These are phyloP conservation scores for Taiozyma onychis DNA, from an alignment of 1,139 yeast species.

Conservation along the genomic window DNA sequence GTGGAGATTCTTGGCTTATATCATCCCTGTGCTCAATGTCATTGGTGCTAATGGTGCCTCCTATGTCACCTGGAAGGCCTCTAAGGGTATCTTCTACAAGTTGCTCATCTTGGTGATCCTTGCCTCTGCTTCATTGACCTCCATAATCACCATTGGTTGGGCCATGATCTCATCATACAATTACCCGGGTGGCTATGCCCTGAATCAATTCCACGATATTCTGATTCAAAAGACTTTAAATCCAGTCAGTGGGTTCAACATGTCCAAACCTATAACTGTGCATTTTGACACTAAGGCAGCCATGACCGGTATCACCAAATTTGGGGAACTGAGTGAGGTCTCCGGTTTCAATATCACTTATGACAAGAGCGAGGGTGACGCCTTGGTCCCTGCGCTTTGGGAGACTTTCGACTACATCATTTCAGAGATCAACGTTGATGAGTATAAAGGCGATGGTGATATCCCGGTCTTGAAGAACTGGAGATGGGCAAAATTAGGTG, in stretches of 20 bases:
- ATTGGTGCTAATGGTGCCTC: constrained; percentile 63
- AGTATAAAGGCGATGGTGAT: constrained; percentile 15
- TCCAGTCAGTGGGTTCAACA: constrained; percentile 12
- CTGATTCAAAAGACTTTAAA: constrained; percentile 13
- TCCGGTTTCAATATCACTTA: constrained; percentile 40
- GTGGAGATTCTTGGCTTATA: constrained; percentile 83
- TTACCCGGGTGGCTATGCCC: constrained; percentile 87
- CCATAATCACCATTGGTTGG: constrained; percentile 43
- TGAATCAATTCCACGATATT: constrained; percentile 46
- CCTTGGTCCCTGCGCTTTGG: constrained; percentile 40
- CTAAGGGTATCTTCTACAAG: constrained; percentile 28
- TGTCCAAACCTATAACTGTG: constrained; percentile 31
- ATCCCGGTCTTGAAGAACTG: constrained; percentile 19
- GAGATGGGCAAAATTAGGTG: constrained; percentile 36
- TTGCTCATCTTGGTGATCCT: constrained; percentile 29
- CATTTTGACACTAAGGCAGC: constrained; percentile 81
- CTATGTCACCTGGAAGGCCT: constrained; percentile 33
- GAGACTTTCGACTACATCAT: constrained; percentile 54
- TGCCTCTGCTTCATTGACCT: constrained; percentile 30
- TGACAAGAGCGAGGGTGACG: constrained; percentile 65
- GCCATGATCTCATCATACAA: constrained; percentile 64
- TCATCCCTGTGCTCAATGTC: constrained; percentile 62
- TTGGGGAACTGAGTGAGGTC: constrained; percentile 45
- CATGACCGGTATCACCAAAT: constrained; percentile 81
- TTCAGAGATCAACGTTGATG: constrained; percentile 34